Evolutionary conservation across 1,139 yeast genomes (phyloP), one percentile per base, ranked within the genome.

Genomic region (Scheffersomyces stambukii): DNA sequence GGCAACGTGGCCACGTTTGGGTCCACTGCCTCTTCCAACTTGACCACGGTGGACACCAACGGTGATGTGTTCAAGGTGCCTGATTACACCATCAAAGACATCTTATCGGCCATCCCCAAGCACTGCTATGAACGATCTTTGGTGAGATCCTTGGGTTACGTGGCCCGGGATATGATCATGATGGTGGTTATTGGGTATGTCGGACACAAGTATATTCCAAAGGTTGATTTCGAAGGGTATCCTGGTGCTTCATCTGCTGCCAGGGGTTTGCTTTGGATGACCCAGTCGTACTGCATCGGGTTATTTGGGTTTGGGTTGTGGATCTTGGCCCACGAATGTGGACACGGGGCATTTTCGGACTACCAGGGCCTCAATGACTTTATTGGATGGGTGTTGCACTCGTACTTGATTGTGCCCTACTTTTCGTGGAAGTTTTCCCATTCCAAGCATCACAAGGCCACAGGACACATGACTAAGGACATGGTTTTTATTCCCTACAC

Each of bases 291-390:
- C 35, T 55, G 62, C 24, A 75, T 77, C 45, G 85, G 93, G 27
- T 64, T 82, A 42, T 70, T 80, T 46, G 83, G 84, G 18, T 79
- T 85, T 38, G 95, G 94, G 19, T 50, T 81, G 42, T 84, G 95
- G 95, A 81, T 84, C 39, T 58, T 84, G 54, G 94, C 94, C 36
- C 95, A 84, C 58, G 95, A 84, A 60, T 84, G 95, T 64, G 95
- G 95, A 31, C 95, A 84, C 57, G 81, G 78, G 35, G 94, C 94
- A 17, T 84, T 84, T 50, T 75, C 84, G 15, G 86, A 82, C 47
- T 78, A 77, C 50, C 72, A 71, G 40, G 54, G 64, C 51, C 71
- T 83, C 40, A 83, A 84, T 54, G 91, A 84, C 54, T 56, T 74
- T 27, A 78, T 80, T 28, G 95, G 95, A 31, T 84, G 94, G 94